Base-by-base conservation (phyloP, 2,329 filamentous ascomycete genomes). In the Aspergillus fijiensis region DNA sequence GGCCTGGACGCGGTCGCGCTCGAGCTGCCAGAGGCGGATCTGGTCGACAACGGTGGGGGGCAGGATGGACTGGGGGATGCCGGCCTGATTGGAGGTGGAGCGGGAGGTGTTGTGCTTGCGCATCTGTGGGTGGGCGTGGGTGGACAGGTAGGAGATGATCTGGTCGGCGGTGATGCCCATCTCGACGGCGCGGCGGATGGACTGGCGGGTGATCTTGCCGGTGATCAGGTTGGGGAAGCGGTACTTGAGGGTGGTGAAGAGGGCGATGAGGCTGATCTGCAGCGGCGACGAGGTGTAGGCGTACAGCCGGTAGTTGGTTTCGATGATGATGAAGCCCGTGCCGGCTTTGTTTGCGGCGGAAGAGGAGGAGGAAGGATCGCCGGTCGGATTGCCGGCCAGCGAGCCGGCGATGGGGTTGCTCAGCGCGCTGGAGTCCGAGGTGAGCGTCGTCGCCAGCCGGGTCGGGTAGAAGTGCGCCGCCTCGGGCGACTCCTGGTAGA, bases 251-350 rank as follows among this genome's bases (percentile, higher is more conserved):
- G 89, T 89, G 54, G 89, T 86, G 79, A 99, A 99, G 64, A 99
- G 89, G 45, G 89, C 88, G 50, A 99, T 87, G 61, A 99, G 92
- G 57, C 92, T 92, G 65, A 98, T 99, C 76, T 97, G 94, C 0
- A 99, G 86, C 0, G 93, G 91, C 0, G 92, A 96, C 35, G 90
- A 89, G 6, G 96, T 98, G 80, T 99, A 99, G 33, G 95, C 95
- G 79, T 99, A 99, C 67, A 99, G 80, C 27, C 95, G 90, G 80
- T 97, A 98, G 79, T 99, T 99, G 9, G 95, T 99, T 80, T 99
- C 95, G 66, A 99, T 86, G 70, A 99, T 93, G 72, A 99, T 92
- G 79, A 92, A 95, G 63, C 93, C 93, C 5, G 76, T 73, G 11
- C 73, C 72, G 6, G 73, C 62, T 50, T 73, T 70, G 25, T 35